Conservation (phyloP, 345 rosid species). For the Eucalyptus microcorys region DNA sequence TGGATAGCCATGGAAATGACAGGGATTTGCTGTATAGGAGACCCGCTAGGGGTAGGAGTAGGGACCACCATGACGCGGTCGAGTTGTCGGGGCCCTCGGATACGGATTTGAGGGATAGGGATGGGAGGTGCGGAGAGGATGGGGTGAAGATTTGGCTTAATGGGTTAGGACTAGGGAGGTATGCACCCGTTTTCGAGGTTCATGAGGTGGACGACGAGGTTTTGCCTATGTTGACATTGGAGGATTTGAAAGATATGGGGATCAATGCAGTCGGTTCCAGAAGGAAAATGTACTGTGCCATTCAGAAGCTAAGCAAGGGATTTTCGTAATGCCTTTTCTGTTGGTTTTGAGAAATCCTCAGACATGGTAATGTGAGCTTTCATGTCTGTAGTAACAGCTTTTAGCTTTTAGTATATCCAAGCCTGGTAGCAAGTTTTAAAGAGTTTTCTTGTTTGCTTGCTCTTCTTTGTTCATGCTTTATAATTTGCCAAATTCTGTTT, state of each 20-base stretch:
- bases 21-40: slow-evolving; percentile 29
- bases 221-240: slow-evolving; percentile 60
- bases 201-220: slow-evolving; percentile 75
- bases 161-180: slow-evolving; percentile 51
- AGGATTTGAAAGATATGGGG: slow-evolving; percentile 80
- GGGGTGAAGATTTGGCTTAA: slow-evolving; percentile 53
- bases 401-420: background rate
- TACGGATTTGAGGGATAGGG: slow-evolving; percentile 29
- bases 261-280: slow-evolving; percentile 71
- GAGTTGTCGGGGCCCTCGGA: slow-evolving; percentile 11
- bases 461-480: background rate
- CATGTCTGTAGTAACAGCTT: background rate
- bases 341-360: slow-evolving; percentile 42
- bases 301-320: slow-evolving; percentile 64
- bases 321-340: slow-evolving; percentile 52
- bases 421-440: background rate
- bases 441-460: background rate
- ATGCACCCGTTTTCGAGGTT: slow-evolving; percentile 60
- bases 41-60: slow-evolving; percentile 8
- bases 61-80: slow-evolving; percentile 17
- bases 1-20: slow-evolving; percentile 15
- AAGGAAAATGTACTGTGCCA: slow-evolving; percentile 54
- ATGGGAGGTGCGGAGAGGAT: slow-evolving; percentile 26
- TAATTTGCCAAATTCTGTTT: background rate
- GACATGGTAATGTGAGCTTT: background rate